Evolutionary conservation across 768 basidiomycete species (phyloP).

Genomic region (Tulasnella sp.): DNA sequence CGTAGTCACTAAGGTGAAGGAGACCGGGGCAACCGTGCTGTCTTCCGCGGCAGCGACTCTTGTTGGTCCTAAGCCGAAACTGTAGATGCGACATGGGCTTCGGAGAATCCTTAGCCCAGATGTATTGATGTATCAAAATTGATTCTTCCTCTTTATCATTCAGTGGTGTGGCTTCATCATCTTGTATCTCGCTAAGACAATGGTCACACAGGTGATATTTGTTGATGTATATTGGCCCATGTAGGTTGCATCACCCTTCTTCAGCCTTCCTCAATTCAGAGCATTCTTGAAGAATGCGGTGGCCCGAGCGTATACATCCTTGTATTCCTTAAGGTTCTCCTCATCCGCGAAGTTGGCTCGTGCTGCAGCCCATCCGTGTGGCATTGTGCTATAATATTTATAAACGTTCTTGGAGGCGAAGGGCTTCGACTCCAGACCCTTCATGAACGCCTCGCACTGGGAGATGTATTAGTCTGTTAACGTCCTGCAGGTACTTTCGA

Average conservation of each 20-base stretch:
- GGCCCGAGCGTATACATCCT: slow-evolving; percentile 1
- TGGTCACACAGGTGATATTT: no score
- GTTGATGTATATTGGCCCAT: no score
- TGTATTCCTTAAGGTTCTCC: slow-evolving; percentile 15
- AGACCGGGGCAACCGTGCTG: slow-evolving; percentile 60
- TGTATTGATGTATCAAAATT: no score
- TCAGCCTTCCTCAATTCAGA: neutral
- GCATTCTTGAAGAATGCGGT: slow-evolving; percentile 6
- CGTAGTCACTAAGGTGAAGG: slow-evolving; percentile 80
- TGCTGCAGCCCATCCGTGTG: slow-evolving; percentile 13
- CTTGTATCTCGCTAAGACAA: no score
- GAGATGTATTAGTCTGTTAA: no score
- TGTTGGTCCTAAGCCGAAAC: slow-evolving; percentile 34
- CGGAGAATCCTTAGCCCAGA: no score
- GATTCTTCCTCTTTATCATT: no score
- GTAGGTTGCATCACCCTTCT: no score
- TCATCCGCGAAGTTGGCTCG: slow-evolving; percentile 2
- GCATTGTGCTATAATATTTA: neutral
- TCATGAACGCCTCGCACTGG: slow-evolving; percentile 7
- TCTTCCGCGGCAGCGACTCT: slow-evolving; percentile 77
- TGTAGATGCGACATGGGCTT: slow-evolving; percentile 20
- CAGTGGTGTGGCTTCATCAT: no score
- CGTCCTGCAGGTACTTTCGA: neutral
- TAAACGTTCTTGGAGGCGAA: slow-evolving; percentile 1
- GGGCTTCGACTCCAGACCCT: neutral